Base-by-base conservation (phyloP, 371 early-diverging fungal genomes). In the Syncephalastrum monosporum region DNA sequence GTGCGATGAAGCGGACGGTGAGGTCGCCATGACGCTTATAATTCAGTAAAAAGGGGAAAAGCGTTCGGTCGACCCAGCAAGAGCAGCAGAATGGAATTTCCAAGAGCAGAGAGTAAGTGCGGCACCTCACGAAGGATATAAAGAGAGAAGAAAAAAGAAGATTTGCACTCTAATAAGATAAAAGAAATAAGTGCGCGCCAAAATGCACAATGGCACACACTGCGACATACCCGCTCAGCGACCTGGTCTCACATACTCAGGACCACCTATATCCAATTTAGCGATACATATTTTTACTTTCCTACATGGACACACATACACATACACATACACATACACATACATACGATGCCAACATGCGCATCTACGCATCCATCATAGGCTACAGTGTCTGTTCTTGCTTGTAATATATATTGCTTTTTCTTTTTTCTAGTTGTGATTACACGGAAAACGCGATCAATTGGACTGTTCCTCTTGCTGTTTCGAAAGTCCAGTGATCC, bases 1-100 rank as follows among this genome's bases (percentile, higher is more conserved):
- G 47, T 61, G 69, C 56, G 66, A 61, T 46, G 67, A 66, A 43
- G 60, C 24, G 52, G 58, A 55, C 14, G 73, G 56, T 17, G 74
- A 67, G 49, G 55, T 60, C 60, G 64, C 64, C 64, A 64, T 64
- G 53, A 45, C 41, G 25, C 44, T 23, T 42, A 7, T 44, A 17
- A 21, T 38, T 42, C 33, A 19, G 19, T 53, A 27, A 13, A 16
- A 27, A 19, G n/a, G 41, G 17, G 33, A 19, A 55, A 55, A 44
- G 55, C 23, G 45, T 27, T 42, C 17, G 21, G 24, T 55, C 47
- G 47, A 46, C 47, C 8, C 16, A 6, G 45, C 45, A 16, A 16
- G 16, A 8, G 15, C 23, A 23, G 15, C n/a, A 15, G 12, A 46
- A 15, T 46, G 6, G 3, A 7, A 23, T 33, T 10, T 33, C 8